phyloP scores from a whole-genome alignment of 164 flowering plant species.

The Dillenia suffruticosa region DNA sequence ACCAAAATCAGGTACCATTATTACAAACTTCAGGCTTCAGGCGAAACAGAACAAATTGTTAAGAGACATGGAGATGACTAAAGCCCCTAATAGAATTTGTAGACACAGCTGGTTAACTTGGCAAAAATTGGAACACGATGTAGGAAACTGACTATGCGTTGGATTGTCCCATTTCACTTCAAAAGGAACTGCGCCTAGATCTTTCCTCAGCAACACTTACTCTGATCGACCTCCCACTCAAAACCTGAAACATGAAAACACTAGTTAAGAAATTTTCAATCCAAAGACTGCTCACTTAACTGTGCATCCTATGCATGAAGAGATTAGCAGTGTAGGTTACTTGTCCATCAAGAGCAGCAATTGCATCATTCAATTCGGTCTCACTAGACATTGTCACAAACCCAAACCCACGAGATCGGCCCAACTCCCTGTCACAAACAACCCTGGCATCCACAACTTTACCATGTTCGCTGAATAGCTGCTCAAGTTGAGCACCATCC shows the following conservation, averaged over 20 bases:
- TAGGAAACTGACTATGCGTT: too few species aligned
- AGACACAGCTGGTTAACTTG: too few species aligned
- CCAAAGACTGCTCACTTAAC: too few species aligned
- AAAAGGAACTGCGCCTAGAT: constrained; percentile 34
- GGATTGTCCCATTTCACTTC: neutral
- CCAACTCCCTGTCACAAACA: constrained; percentile 64
- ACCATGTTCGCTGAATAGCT: constrained; percentile 78
- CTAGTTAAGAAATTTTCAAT: too few species aligned
- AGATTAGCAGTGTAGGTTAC: constrained; percentile 22
- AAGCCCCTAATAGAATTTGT: too few species aligned
- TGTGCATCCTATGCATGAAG: too few species aligned
- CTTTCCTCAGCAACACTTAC: constrained; percentile 66
- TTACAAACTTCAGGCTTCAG: too few species aligned
- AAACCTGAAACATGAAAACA: constrained; percentile 34
- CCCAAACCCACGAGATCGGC: constrained; percentile 89
- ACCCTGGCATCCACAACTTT: constrained; percentile 69
- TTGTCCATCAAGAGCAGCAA: constrained; percentile 86
- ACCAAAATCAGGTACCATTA: too few species aligned
- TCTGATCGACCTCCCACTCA: constrained; percentile 73
- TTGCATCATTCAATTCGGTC: constrained; percentile 68
- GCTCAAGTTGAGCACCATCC: constrained; percentile 60
- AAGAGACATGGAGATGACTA: too few species aligned
- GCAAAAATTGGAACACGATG: too few species aligned
- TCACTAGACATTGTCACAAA: constrained; percentile 71
- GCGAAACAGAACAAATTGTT: too few species aligned